phyloP scores from a whole-genome alignment of 2,329 filamentous ascomycete genomes.

The Trichoderma sp. region DNA sequence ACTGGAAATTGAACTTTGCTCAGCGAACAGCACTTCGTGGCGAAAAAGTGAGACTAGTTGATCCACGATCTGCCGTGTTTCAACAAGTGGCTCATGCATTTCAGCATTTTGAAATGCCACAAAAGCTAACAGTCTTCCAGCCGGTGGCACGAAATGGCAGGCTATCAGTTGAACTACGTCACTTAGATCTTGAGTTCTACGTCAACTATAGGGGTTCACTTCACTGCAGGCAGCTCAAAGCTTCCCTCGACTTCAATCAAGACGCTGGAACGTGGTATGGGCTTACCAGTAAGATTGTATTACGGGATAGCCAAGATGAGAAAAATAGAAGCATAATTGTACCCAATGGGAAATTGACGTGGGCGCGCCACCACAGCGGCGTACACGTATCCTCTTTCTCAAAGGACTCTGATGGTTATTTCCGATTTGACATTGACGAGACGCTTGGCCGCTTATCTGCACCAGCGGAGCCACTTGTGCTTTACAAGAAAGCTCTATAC shows the following conservation, averaged over 20 bases:
- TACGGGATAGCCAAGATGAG: slow-evolving; percentile 49
- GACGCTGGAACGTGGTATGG: slow-evolving; percentile 65
- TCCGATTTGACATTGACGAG: slow-evolving; percentile 55
- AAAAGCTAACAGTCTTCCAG: slow-evolving; percentile 26
- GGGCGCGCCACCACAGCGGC: slow-evolving; percentile 35
- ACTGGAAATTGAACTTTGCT: slow-evolving; percentile 44
- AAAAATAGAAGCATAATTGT: slow-evolving; percentile 56
- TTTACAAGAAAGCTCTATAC: slow-evolving; percentile 60
- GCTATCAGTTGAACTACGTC: slow-evolving; percentile 25
- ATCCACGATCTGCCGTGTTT: slow-evolving; percentile 10
- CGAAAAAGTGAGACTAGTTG: slow-evolving; percentile 28
- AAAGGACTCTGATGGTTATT: slow-evolving; percentile 7
- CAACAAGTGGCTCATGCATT: slow-evolving; percentile 2
- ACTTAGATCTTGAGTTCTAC: slow-evolving; percentile 22
- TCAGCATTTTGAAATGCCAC: slow-evolving; percentile 9
- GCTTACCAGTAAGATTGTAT: slow-evolving; percentile 60
- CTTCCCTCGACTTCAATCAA: slow-evolving; percentile 60
- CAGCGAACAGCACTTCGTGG: slow-evolving; percentile 31
- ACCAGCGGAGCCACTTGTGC: slow-evolving; percentile 56
- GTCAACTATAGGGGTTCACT: slow-evolving; percentile 47
- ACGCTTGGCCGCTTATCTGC: slow-evolving; percentile 61
- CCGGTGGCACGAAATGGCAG: neutral
- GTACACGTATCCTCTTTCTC: slow-evolving; percentile 47
- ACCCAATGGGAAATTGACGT: slow-evolving; percentile 49
- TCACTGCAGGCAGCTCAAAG: slow-evolving; percentile 52